phyloP scores from a whole-genome alignment of 306 rosid species.

The Cicer judaicum region DNA sequence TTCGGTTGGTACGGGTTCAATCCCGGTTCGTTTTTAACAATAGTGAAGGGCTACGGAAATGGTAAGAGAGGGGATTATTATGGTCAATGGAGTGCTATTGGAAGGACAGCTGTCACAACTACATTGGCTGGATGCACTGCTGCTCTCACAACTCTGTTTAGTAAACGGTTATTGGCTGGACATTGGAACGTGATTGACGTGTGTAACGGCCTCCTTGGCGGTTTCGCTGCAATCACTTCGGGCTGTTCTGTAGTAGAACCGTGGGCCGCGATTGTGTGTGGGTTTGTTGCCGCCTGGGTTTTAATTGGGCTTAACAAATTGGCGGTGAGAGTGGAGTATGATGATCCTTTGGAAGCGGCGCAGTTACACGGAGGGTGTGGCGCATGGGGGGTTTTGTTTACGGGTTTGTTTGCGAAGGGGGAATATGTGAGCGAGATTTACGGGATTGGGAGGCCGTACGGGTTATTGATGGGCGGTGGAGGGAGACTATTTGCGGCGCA shows the following conservation, averaged over 20 bases:
- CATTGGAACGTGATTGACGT: constrained; percentile 86
- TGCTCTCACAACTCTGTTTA: constrained; percentile 67
- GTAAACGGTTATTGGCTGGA: constrained; percentile 68
- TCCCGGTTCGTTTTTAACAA: constrained; percentile 73
- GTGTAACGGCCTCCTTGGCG: constrained; percentile 77
- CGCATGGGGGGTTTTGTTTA: constrained; percentile 78
- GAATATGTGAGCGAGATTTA: constrained; percentile 66
- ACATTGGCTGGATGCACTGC: constrained; percentile 81
- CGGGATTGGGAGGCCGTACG: constrained; percentile 55
- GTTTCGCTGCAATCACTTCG: constrained; percentile 78
- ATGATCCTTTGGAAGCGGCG: constrained; percentile 83
- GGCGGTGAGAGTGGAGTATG: constrained; percentile 58
- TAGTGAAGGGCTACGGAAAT: constrained; percentile 49
- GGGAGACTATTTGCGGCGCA: constrained; percentile 71
- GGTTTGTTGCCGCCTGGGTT: constrained; percentile 73
- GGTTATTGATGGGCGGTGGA: constrained; percentile 76
- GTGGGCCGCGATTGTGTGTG: constrained; percentile 79
- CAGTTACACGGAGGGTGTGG: constrained; percentile 89
- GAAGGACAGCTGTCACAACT: constrained; percentile 82
- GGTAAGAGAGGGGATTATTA: constrained; percentile 38
- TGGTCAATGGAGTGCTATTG: constrained; percentile 89
- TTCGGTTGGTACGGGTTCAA: constrained; percentile 92
- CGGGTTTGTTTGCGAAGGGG: constrained; percentile 64
- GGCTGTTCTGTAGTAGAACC: constrained; percentile 85
- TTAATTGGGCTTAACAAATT: constrained; percentile 61